These are phyloP conservation scores for Colletotrichum agaves DNA, from an alignment of 2,329 filamentous ascomycete species.

Conservation along the genomic window DNA sequence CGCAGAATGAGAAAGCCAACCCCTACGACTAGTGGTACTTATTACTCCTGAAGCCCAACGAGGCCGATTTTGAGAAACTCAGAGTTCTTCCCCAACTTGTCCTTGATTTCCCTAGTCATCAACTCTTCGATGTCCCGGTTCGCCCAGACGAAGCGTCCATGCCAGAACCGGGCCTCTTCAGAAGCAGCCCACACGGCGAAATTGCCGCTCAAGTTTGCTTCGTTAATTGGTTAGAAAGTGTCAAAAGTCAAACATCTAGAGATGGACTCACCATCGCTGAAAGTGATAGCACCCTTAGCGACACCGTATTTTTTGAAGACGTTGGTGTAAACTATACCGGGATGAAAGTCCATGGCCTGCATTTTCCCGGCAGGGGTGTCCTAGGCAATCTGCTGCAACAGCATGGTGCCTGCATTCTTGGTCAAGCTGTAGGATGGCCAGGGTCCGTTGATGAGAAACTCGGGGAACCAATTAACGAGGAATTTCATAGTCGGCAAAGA, in stretches of 20 bases:
- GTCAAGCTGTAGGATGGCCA: slow-evolving; percentile 44
- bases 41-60: slow-evolving; percentile 23
- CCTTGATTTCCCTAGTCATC: not conserved
- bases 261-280: slow-evolving; percentile 42
- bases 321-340: slow-evolving; percentile 51
- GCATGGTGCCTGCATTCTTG: slow-evolving; percentile 50
- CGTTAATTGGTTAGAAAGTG: not conserved
- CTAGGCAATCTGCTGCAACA: slow-evolving; percentile 52
- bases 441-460: slow-evolving; percentile 45
- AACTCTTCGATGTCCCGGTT: slow-evolving; percentile 57
- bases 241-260: too few species aligned
- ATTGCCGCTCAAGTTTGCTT: slow-evolving; percentile 28
- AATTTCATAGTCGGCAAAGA: too few species aligned
- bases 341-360: slow-evolving; percentile 54
- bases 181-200: slow-evolving; percentile 54
- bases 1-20: not conserved
- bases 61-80: slow-evolving; percentile 38
- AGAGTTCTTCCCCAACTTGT: slow-evolving; percentile 34
- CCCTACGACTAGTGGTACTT: not conserved
- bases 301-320: slow-evolving; percentile 40
- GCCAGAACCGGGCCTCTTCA: slow-evolving; percentile 51
- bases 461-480: too few species aligned
- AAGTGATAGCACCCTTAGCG: slow-evolving; percentile 40
- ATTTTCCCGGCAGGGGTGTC: slow-evolving; percentile 46
- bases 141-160: slow-evolving; percentile 51